phyloP scores from a whole-genome alignment of 306 rosid species.

The Gastrolobium bilobum region DNA sequence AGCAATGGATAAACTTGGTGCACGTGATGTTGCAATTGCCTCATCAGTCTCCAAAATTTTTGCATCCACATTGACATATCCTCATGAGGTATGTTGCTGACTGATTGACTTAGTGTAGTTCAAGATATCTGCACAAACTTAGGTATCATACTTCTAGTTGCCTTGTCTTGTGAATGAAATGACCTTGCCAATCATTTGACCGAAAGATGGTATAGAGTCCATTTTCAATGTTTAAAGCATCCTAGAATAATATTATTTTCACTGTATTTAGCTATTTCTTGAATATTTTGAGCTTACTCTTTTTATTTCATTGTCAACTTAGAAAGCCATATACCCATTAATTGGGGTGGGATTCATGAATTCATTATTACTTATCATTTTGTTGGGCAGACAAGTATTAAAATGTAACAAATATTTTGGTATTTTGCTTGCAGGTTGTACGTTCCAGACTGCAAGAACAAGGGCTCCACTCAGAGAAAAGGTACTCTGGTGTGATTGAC shows the following conservation, averaged over 20 bases:
- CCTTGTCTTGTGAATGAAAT: slow-evolving; percentile 27
- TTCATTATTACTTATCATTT: slow-evolving; percentile 5
- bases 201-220: slow-evolving; percentile 9
- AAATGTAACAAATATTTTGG: background rate
- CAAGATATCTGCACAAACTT: slow-evolving; percentile 24
- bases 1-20: slow-evolving; percentile 73
- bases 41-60: slow-evolving; percentile 88
- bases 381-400: slow-evolving; percentile 10
- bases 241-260: slow-evolving; percentile 10
- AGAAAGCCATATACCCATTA: background rate
- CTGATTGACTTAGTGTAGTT: slow-evolving; percentile 37
- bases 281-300: slow-evolving; percentile 24
- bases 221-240: slow-evolving; percentile 26
- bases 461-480: slow-evolving; percentile 89
- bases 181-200: slow-evolving; percentile 26
- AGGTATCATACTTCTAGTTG: slow-evolving; percentile 3
- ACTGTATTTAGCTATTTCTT: background rate
- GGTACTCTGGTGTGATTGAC: slow-evolving; percentile 78
- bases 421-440: slow-evolving; percentile 71
- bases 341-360: background rate
- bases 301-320: slow-evolving; percentile 12
- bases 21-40: slow-evolving; percentile 88
- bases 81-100: slow-evolving; percentile 78
- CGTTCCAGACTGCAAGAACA: slow-evolving; percentile 94
- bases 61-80: slow-evolving; percentile 92